Percentiles rank a stretch among this genome's conserved stretches.
Conservation (phyloP, 179 eudicot species). For the Vitellaria paradoxa region DNA sequence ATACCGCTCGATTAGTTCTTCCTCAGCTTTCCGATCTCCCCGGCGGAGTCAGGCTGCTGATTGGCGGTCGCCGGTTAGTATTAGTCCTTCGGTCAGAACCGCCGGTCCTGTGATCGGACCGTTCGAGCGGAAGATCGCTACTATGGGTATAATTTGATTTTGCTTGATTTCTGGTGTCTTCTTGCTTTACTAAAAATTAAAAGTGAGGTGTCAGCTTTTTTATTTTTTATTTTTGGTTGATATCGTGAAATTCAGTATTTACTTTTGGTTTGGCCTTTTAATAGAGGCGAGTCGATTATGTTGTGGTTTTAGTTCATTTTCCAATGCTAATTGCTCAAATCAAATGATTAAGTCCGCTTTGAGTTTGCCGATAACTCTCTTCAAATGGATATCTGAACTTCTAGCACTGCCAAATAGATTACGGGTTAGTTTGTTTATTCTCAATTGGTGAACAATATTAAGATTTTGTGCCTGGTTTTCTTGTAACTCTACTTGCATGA, state of each 20-base stretch:
- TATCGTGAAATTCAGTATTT: not conserved
- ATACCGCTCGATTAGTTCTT: slow-evolving; percentile 36
- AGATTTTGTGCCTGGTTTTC: not conserved
- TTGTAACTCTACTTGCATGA: too few species aligned
- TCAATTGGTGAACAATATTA: too few species aligned
- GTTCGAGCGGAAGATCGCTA: slow-evolving; percentile 62
- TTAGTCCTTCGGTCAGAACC: slow-evolving; percentile 55
- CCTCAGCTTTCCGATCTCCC: slow-evolving; percentile 41
- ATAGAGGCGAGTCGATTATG: not conserved
- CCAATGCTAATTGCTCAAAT: not conserved
- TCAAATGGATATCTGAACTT: too few species aligned
- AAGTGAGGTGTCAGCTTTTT: too few species aligned
- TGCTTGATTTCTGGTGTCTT: not conserved
- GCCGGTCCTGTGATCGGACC: slow-evolving; percentile 50
- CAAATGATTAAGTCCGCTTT: not conserved
- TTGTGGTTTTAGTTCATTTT: too few species aligned
- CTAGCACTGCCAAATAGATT: not conserved
- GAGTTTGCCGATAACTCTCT: not conserved
- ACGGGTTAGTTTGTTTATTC: not conserved
- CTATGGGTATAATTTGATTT: slow-evolving; percentile 55
- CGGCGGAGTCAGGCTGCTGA: slow-evolving; percentile 67
- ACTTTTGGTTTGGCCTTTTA: not conserved
- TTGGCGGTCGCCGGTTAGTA: slow-evolving; percentile 53
- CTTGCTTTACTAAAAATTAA: not conserved
- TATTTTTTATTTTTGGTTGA: not conserved